These are phyloP conservation scores for Diaporthe vexans DNA, from an alignment of 2,329 filamentous ascomycete species.

Conservation along the genomic window DNA sequence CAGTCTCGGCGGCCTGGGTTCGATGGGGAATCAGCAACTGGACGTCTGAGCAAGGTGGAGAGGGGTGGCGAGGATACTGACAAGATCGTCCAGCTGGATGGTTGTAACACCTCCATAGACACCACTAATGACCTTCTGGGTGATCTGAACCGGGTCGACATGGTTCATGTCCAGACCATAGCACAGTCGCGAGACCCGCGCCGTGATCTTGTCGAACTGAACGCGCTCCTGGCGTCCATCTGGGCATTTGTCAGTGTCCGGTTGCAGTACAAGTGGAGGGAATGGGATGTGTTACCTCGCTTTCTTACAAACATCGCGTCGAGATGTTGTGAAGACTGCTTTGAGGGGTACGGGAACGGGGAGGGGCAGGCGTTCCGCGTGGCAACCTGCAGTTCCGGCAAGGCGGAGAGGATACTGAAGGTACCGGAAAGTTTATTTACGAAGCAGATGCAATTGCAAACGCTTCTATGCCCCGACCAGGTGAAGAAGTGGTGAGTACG, in stretches of 20 bases:
- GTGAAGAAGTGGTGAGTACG: conserved; percentile 6
- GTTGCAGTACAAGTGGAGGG: background rate
- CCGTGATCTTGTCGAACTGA: conserved; percentile 99
- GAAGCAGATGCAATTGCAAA: conserved; percentile 1
- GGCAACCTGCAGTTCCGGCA: conserved; percentile 29
- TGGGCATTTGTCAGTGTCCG: conserved; percentile 53
- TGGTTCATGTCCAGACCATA: conserved; percentile 96
- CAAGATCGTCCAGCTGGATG: conserved; percentile 94
- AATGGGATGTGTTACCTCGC: conserved; percentile 64
- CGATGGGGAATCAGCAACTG: conserved; percentile 30
- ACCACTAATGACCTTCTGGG: conserved; percentile 99
- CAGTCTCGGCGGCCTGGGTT: conserved; percentile 92
- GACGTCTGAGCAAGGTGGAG: background rate
- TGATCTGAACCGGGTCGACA: conserved; percentile 97
- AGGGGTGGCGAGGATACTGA: conserved; percentile 63
- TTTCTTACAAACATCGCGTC: conserved; percentile 73
- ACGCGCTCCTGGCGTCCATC: conserved; percentile 99
- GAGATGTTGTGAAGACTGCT: conserved; percentile 41
- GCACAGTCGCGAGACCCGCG: conserved; percentile 96
- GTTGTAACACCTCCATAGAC: conserved; percentile 99
- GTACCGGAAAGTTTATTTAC: background rate
- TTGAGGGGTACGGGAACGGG: background rate
- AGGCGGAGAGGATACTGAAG: conserved; percentile 3
- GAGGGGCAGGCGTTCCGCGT: conserved; percentile 34
- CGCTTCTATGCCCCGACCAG: conserved; percentile 7